These are phyloP conservation scores for Quercus bicolor DNA, from an alignment of 306 rosid genomes.

Conservation along the genomic window DNA sequence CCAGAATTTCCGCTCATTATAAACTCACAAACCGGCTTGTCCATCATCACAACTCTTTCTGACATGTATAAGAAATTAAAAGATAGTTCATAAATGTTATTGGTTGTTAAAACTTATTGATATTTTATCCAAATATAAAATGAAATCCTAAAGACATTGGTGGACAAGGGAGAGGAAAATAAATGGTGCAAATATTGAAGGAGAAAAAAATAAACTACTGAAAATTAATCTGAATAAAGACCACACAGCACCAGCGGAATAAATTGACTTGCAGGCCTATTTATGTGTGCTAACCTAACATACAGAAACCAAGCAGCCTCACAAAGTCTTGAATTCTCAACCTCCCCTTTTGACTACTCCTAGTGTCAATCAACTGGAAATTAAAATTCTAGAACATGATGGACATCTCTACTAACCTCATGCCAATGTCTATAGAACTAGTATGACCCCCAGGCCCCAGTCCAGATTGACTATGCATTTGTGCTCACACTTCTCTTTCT, in stretches of 20 bases:
- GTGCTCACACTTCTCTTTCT: background rate
- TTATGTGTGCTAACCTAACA: slow-evolving; percentile 13
- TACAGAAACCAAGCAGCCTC: slow-evolving; percentile 27
- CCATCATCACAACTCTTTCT: slow-evolving; percentile 32
- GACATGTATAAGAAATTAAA: background rate
- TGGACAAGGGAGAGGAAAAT: too few relatives aligned
- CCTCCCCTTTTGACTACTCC: slow-evolving; percentile 8
- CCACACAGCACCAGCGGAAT: background rate
- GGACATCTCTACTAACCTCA: slow-evolving; percentile 25
- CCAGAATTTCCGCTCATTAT: slow-evolving; percentile 6
- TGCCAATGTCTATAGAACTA: background rate
- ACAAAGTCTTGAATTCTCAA: slow-evolving; percentile 3
- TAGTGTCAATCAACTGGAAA: slow-evolving; percentile 11
- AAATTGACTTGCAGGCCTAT: background rate
- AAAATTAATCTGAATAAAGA: too few relatives aligned
- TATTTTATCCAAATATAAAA: too few relatives aligned
- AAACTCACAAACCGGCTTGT: slow-evolving; percentile 38
- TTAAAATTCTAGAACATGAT: slow-evolving; percentile 5
- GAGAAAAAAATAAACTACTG: too few relatives aligned
- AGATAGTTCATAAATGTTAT: too few relatives aligned
- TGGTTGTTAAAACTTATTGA: too few relatives aligned
- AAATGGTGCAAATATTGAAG: too few relatives aligned
- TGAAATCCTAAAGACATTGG: too few relatives aligned
- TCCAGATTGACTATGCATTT: background rate
- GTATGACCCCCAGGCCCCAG: background rate